Evolutionary conservation across 2,329 filamentous ascomycete species (phyloP), one percentile per base, ranked within the genome.

Genomic region (Nemania sp.): DNA sequence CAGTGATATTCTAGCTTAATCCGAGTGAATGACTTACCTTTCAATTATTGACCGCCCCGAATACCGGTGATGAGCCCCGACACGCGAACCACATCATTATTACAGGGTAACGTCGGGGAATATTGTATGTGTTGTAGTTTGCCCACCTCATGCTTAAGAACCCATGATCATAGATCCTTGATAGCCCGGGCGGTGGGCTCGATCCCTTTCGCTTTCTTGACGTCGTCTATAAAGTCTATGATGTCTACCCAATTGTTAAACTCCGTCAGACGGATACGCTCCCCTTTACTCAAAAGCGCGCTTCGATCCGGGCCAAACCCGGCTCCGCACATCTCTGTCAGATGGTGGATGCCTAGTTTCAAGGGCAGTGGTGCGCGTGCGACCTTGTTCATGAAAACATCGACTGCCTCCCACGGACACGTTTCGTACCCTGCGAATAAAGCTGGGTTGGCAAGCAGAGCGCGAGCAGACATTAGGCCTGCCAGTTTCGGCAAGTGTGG

Each of bases 381-480:
- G 8, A 79, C 79, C 54, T 81, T 79, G 54, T 75, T 78, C 73
- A 89, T 73, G 66, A 90, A 88, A 12, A 74, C 70, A 64, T 85
- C 82, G 20, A 89, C 78, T 1, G 81, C 84, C 42, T 81, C 77
- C 80, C 81, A 85, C 2, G 84, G 80, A 57, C 84, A 86, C 19
- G 75, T 70, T 4, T 77, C 69, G 62, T 79, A 65, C 40, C 82
- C 79, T 0, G 81, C 78, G 68, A 86, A 89, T 44, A 89, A 70
- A 3, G 84, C 82, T 1, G 86, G 86, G 68, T 89, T 89, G 61
- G 83, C 75, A 36, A 89, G 77, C 2, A 89, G 74, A 7, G 84
- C 86, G 42, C 86, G 79, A 6, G 86, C 86, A 17, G 86, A 83
- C 86, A 90, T 89, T 50, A 89, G 80, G 30, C 86, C 84, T 1